Evolutionary conservation across 805 yeast genomes (phyloP), one percentile per base, ranked within the genome.

Genomic region (Pichia membranifaciens): DNA sequence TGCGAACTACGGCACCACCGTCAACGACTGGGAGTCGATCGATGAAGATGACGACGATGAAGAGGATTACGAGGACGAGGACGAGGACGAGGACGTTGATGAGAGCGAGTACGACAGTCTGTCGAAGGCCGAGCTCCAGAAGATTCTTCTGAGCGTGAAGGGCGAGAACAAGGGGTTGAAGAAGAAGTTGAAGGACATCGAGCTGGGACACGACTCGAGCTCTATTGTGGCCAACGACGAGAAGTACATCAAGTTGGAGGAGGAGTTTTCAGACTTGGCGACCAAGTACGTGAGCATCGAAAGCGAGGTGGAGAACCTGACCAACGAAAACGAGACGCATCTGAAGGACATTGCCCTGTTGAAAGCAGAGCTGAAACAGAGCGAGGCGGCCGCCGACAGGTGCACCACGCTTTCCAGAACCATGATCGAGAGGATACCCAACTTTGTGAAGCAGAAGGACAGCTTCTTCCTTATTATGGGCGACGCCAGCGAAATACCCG

Each of bases 151-250:
- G 36, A 54, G 50, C 12, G 41, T 51, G n/a, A 48, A 51, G 31
- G n/a, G 42, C 5, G 56, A 50, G 16, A 53, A 54, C 37, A 49
- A 51, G 38, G 22, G 23, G 5, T 47, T 53, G 18, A 48, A 44
- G 20, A 50, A 51, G 21, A 51, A 36, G 29, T 31, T 54, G 17
- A 45, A 53, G 23, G 55, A 52, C 46, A 52, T 50, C 44, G 55
- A 52, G 25, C 33, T 55, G 20, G 52, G 55, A 23, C 41, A 51
- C 29, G 51, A 50, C 42, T 45, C 45, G 29, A 44, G 41, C 12
- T 37, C 51, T 18, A 41, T 48, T 28, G 40, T 34, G 45, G 39
- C 50, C 34, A 43, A 51, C 23, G 36, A 40, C 22, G 53, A 53
- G 37, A 57, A 54, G 33, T 50, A 35, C 31, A 16, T 41, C 6